Base-by-base conservation (phyloP, 2,329 filamentous ascomycete genomes). In the Venturia oleaginea region DNA sequence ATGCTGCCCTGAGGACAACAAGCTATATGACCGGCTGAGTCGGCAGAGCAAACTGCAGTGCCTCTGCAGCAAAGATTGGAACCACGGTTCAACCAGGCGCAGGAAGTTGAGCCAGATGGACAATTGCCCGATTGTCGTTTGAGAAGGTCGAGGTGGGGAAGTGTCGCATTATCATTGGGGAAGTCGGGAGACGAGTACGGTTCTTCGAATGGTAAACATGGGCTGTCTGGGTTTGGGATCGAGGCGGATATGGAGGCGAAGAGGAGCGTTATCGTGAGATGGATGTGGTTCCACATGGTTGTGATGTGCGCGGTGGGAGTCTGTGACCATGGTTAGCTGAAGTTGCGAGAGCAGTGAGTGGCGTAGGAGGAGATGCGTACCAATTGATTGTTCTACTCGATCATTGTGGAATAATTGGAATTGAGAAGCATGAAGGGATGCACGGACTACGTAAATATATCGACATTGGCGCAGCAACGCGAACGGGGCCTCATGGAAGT, bases 1-100 rank as follows among this genome's bases (percentile, higher is more conserved):
- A 76, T 79, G 17, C 81, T 81, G 61, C 81, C 80, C 32, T 74
- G 77, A 0, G 84, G 84, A 73, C 85, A 87, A 76, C 85, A 87
- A 30, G 84, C 85, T 63, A 86, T 80, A 66, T 85, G 78, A 63
- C 83, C 79, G 43, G 79, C 81, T 48, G 74, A 73, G 72, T 87
- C 85, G 61, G 79, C 77, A 51, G 81, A 79, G 75, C 85, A 87
- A 65, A 79, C 76, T 27, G 82, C 79, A 60, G 76, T 77, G 48
- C 75, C 73, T 40, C 75, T 75, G 72, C 85, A 87, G 77, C 85
- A 87, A 64, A 84, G 77, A 46, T 77, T 77, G 2, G 81, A 74
- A 5, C 81, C 46, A 84, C 72, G 66, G 78, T 77, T 38, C 76
- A 75, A 73, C 85, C 87, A 54, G 77, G 75, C 65, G 75, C 78